Evolutionary conservation across 192 early-diverging fungal genomes (phyloP).

Genomic region (Linnemannia elongata): DNA sequence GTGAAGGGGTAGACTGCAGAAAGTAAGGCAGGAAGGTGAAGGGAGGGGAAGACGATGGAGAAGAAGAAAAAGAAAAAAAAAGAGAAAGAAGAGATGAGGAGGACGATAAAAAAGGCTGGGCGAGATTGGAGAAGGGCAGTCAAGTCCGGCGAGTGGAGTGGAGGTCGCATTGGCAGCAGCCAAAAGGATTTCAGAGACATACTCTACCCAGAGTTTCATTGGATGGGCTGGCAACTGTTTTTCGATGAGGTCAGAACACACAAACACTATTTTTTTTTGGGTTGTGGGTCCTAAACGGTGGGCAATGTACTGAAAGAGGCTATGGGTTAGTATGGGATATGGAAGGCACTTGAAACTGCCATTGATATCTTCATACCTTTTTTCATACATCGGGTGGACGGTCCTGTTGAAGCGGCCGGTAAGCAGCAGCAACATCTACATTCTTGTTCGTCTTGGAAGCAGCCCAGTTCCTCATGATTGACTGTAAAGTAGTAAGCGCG

Average conservation of each 20-base stretch:
- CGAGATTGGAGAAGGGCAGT: not conserved
- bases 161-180: not conserved
- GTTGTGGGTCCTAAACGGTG: not conserved
- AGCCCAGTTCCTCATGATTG: conserved; percentile 27
- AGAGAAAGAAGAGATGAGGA: conserved; percentile 1
- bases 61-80: not conserved
- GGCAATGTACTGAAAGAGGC: not conserved
- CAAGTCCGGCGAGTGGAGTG: not conserved
- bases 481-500: not conserved
- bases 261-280: not conserved
- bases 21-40: conserved; percentile 10
- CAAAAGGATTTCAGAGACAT: conserved; percentile 2
- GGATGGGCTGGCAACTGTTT: not conserved
- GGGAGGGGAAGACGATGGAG: not conserved
- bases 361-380: not conserved
- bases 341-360: not conserved
- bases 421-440: not conserved
- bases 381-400: not conserved
- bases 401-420: not conserved
- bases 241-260: not conserved
- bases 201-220: not conserved
- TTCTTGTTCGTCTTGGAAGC: conserved; percentile 37
- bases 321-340: not conserved
- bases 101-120: not conserved
- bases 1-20: not conserved